These are phyloP conservation scores for Cercis canadensis DNA, from an alignment of 306 rosid species.

Conservation along the genomic window DNA sequence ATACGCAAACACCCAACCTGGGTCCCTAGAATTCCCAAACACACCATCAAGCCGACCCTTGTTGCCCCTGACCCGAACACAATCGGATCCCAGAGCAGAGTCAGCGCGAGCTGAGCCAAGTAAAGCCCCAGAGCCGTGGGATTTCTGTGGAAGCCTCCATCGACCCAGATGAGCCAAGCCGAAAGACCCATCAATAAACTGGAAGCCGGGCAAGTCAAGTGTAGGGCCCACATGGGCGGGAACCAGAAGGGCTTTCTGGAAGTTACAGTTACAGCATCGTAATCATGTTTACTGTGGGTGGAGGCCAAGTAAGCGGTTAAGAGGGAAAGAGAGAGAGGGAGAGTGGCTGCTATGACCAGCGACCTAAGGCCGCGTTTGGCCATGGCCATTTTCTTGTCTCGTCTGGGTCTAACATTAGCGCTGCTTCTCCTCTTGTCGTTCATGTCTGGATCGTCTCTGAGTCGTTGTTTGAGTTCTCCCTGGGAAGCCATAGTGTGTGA, in stretches of 20 bases:
- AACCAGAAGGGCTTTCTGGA: conserved; percentile 67
- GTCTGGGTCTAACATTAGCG: conserved; percentile 15
- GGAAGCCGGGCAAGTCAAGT: conserved; percentile 48
- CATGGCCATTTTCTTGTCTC: conserved; percentile 39
- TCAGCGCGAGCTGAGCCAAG: conserved; percentile 48
- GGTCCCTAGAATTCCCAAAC: conserved; percentile 44
- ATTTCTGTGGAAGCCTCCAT: conserved; percentile 68
- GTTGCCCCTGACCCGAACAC: conserved; percentile 56
- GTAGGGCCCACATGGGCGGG: conserved; percentile 63
- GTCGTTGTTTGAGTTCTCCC: conserved; percentile 51
- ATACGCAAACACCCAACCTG: conserved; percentile 46
- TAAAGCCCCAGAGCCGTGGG: conserved; percentile 54
- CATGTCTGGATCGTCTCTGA: conserved; percentile 27
- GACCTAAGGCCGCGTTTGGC: conserved; percentile 84
- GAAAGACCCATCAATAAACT: conserved; percentile 65
- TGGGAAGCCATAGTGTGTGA: conserved; percentile 55
- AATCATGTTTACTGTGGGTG: conserved; percentile 1
- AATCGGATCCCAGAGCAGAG: conserved; percentile 63
- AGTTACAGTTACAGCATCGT: background rate
- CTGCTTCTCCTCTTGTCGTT: background rate
- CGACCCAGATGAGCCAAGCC: conserved; percentile 86
- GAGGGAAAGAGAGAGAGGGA: conserved; percentile 62
- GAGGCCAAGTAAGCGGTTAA: conserved; percentile 44
- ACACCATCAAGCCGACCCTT: conserved; percentile 46
- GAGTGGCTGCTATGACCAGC: conserved; percentile 47